Percentiles rank a stretch among this genome's conserved stretches.
Evolutionary conservation across 1,284 basidiomycete genomes (phyloP).

Genomic region (Malassezia obtusa): DNA sequence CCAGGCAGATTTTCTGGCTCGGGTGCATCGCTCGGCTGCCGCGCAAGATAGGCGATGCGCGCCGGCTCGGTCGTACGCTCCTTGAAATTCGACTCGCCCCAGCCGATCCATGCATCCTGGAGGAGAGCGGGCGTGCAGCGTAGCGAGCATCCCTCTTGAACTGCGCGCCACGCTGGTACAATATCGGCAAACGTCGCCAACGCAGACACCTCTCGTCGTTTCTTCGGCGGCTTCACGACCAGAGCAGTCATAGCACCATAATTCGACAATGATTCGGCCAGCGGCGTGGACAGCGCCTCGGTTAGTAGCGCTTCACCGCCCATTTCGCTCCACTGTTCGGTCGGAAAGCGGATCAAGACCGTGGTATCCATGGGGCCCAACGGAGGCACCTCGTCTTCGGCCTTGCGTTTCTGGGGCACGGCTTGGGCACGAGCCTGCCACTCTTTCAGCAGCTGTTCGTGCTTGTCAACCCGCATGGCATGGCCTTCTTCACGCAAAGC

Average conservation of each 20-base stretch:
- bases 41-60: background rate
- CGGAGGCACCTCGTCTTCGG: constrained; percentile 14
- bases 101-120: constrained; percentile 36
- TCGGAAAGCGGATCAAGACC: constrained; percentile 31
- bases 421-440: constrained; percentile 16
- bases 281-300: constrained; percentile 19
- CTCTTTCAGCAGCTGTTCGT: constrained; percentile 19
- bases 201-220: constrained; percentile 27
- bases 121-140: constrained; percentile 27
- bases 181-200: constrained; percentile 27
- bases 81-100: constrained; percentile 19
- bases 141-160: constrained; percentile 28
- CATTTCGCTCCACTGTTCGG: constrained; percentile 22
- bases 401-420: constrained; percentile 16
- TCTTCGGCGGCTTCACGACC: constrained; percentile 21
- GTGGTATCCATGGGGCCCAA: constrained; percentile 28
- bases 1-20: background rate
- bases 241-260: constrained; percentile 30
- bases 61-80: background rate
- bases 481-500: constrained; percentile 23
- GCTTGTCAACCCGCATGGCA: constrained; percentile 16
- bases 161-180: constrained; percentile 28
- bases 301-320: background rate
- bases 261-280: constrained; percentile 19
- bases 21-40: background rate